A percentile compares a stretch with the other conserved stretches of the same genome.
Conservation (phyloP, 371 early-diverging fungal genomes). For the Mucor circinelloides region DNA sequence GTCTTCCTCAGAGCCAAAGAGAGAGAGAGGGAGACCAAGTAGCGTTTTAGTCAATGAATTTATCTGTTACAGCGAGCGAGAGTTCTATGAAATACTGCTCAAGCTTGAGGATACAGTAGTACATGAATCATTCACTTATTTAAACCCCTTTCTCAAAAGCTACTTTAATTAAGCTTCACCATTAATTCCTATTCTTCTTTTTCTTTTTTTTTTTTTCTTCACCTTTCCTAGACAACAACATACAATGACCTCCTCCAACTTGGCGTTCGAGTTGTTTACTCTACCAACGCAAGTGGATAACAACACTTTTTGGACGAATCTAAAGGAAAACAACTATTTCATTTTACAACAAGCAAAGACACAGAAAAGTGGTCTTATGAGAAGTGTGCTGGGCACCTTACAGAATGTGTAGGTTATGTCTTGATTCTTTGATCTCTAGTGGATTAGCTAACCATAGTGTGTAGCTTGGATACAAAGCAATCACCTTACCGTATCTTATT, state of each 20-base stretch:
- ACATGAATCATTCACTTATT: not conserved
- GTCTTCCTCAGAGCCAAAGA: too few relatives aligned
- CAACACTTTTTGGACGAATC: constrained; percentile 62
- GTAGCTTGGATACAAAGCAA: constrained; percentile 90
- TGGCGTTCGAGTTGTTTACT: constrained; percentile 43
- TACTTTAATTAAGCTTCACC: too few relatives aligned
- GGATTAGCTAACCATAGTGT: not conserved
- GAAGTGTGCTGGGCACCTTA: constrained; percentile 78
- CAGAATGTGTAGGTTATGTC: constrained; percentile 72
- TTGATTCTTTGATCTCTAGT: not conserved
- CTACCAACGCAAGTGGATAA: constrained; percentile 41
- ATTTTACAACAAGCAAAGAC: constrained; percentile 72
- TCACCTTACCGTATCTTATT: constrained; percentile 90
- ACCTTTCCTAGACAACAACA: not conserved
- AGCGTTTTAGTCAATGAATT: too few relatives aligned
- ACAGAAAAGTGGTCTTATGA: constrained; percentile 58
- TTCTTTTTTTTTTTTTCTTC: not conserved
- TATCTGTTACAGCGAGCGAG: too few relatives aligned
- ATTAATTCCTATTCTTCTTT: too few relatives aligned
- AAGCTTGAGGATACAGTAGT: too few relatives aligned
- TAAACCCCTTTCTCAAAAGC: too few relatives aligned
- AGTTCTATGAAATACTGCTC: too few relatives aligned
- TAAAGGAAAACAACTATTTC: constrained; percentile 64
- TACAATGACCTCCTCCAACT: constrained; percentile 8
- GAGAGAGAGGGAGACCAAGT: too few relatives aligned